Percentiles rank a stretch among this genome's conserved stretches.
Conservation (phyloP, 2,329 filamentous ascomycete species). For the Neocucurbitaria cava region DNA sequence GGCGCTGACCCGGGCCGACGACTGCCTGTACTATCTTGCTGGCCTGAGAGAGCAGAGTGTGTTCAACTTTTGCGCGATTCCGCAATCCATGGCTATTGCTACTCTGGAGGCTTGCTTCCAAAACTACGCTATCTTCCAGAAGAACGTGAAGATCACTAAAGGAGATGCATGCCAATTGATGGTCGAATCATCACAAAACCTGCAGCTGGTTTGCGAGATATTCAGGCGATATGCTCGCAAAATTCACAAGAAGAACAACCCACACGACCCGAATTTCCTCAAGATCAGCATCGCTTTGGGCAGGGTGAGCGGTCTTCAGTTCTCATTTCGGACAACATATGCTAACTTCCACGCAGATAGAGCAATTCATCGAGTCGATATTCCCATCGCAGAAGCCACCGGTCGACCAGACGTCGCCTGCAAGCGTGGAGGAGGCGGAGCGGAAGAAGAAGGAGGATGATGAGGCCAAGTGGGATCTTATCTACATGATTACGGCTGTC, state of each 20-base stretch:
- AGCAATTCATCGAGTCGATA: conserved; percentile 93
- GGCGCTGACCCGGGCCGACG: conserved; percentile 83
- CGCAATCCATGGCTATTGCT: conserved; percentile 96
- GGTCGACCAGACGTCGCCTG: conserved; percentile 32
- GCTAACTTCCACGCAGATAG: conserved; percentile 66
- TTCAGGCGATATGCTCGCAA: conserved; percentile 79
- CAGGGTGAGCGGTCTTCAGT: conserved; percentile 64
- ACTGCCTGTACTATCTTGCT: conserved; percentile 97
- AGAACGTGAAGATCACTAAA: conserved; percentile 95
- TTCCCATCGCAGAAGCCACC: conserved; percentile 85
- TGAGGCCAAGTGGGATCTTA: conserved; percentile 62
- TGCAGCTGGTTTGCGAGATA: conserved; percentile 78
- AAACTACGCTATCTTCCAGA: conserved; percentile 84
- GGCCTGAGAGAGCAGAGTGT: conserved; percentile 94
- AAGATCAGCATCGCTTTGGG: conserved; percentile 90
- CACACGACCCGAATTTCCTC: conserved; percentile 88
- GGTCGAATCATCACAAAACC: conserved; percentile 90
- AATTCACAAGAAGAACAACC: conserved; percentile 94
- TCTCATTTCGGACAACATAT: neutral
- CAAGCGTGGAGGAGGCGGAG: conserved; percentile 63
- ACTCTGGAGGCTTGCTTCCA: conserved; percentile 91
- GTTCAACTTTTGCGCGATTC: conserved; percentile 98
- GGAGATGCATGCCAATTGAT: conserved; percentile 91
- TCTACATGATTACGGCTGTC: conserved; percentile 71
- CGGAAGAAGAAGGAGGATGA: conserved; percentile 60